phyloP scores from a whole-genome alignment of 2,329 filamentous ascomycete species.

The Ascochyta rabiei region DNA sequence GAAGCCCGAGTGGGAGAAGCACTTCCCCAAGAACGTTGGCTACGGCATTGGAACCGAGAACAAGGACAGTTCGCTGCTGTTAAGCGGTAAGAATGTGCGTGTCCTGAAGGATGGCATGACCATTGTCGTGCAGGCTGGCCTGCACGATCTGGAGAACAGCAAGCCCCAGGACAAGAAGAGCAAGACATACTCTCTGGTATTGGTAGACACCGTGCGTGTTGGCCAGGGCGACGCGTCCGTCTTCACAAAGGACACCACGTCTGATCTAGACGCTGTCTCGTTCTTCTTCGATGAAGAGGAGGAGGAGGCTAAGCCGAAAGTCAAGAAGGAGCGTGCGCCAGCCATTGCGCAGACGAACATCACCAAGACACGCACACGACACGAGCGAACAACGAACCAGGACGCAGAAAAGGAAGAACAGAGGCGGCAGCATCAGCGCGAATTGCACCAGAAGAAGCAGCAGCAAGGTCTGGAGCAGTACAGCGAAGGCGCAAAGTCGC shows the following conservation, averaged over 20 bases:
- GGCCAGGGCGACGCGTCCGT: constrained; percentile 78
- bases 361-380: constrained; percentile 88
- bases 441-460: constrained; percentile 85
- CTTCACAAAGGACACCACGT: constrained; percentile 91
- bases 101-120: constrained; percentile 97
- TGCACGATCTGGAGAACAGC: constrained; percentile 86
- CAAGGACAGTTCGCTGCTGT: constrained; percentile 78
- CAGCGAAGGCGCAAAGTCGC: constrained; percentile 79
- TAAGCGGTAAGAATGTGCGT: constrained; percentile 86
- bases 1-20: constrained; percentile 93
- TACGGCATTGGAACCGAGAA: constrained; percentile 93
- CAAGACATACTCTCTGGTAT: constrained; percentile 84
- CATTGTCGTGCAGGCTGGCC: constrained; percentile 84
- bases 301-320: constrained; percentile 81
- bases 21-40: constrained; percentile 91
- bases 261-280: constrained; percentile 89
- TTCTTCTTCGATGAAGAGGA: constrained; percentile 98
- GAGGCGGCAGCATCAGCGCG: constrained; percentile 90
- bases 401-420: constrained; percentile 89
- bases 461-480: constrained; percentile 85
- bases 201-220: constrained; percentile 93
- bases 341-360: constrained; percentile 95
- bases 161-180: constrained; percentile 88
- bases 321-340: constrained; percentile 84
- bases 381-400: constrained; percentile 84